Evolutionary conservation across 495 filamentous ascomycete genomes (phyloP).

Genomic region (Staphylotrichum tortipilum): DNA sequence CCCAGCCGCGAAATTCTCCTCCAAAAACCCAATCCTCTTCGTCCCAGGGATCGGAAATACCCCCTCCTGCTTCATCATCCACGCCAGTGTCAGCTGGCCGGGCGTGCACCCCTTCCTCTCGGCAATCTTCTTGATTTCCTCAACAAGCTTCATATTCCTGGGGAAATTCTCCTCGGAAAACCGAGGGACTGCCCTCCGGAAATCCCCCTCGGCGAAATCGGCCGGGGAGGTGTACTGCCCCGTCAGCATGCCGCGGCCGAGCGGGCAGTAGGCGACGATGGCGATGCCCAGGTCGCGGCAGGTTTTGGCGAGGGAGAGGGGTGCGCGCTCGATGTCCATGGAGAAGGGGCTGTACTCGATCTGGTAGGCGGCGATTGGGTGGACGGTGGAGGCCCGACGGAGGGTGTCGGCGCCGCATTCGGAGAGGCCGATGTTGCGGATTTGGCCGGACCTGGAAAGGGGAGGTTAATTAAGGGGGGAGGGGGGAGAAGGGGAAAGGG

Average conservation of each 20-base stretch:
- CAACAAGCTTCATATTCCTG: conserved; percentile 64
- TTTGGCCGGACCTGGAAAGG: conserved; percentile 32
- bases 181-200: conserved; percentile 41
- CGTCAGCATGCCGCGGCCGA: conserved; percentile 49
- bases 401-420: conserved; percentile 22
- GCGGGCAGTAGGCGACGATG: conserved; percentile 51
- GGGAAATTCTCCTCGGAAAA: conserved; percentile 63
- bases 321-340: conserved; percentile 14
- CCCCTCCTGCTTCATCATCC: conserved; percentile 54
- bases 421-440: conserved; percentile 37
- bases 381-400: conserved; percentile 16
- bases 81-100: conserved; percentile 67
- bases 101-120: conserved; percentile 58
- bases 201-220: conserved; percentile 58
- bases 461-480: conserved; percentile 6
- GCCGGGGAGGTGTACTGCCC: conserved; percentile 52
- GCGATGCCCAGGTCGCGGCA: conserved; percentile 52
- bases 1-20: conserved; percentile 10
- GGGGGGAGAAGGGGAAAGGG: background rate
- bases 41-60: conserved; percentile 23
- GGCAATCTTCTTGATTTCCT: conserved; percentile 57
- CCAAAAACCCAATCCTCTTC: conserved; percentile 3
- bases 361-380: conserved; percentile 23
- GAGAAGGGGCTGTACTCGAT: conserved; percentile 21
- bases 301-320: conserved; percentile 4